Evolutionary conservation across 192 early-diverging fungal species (phyloP).

Genomic region (Entomortierella chlamydospora): DNA sequence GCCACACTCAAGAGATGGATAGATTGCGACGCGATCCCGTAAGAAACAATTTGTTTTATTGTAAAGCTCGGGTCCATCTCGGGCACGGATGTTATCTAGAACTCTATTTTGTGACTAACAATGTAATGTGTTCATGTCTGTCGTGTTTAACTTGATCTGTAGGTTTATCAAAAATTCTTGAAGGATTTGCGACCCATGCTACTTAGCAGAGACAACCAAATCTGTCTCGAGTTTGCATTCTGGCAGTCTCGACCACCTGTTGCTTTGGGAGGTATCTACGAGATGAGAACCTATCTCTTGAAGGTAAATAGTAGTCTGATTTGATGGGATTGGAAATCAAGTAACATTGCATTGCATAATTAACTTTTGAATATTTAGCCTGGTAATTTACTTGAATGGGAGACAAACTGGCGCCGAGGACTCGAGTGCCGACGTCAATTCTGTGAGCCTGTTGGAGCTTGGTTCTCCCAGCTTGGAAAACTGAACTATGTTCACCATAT

Average conservation of each 20-base stretch:
- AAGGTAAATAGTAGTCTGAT: slow-evolving; percentile 62
- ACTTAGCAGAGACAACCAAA: slow-evolving; percentile 79
- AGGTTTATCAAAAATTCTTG: slow-evolving; percentile 74
- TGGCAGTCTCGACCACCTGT: slow-evolving; percentile 86
- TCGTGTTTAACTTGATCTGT: too few relatives aligned
- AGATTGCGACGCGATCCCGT: slow-evolving; percentile 72
- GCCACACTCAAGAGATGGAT: slow-evolving; percentile 74
- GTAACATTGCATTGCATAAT: too few relatives aligned
- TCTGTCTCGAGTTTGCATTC: slow-evolving; percentile 93
- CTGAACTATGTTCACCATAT: slow-evolving; percentile 94
- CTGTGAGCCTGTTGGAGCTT: slow-evolving; percentile 94
- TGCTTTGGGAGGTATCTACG: slow-evolving; percentile 87
- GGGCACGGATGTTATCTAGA: background rate
- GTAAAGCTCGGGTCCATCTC: background rate
- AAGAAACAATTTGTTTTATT: too few relatives aligned
- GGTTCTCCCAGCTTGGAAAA: slow-evolving; percentile 93
- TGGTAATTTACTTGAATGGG: slow-evolving; percentile 93
- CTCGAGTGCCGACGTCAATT: slow-evolving; percentile 88
- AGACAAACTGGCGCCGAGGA: slow-evolving; percentile 88
- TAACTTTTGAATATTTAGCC: slow-evolving; percentile 62
- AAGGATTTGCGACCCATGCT: slow-evolving; percentile 78
- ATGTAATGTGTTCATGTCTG: too few relatives aligned
- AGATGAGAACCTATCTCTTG: slow-evolving; percentile 88
- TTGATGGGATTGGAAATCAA: too few relatives aligned
- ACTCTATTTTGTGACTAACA: too few relatives aligned